phyloP scores from a whole-genome alignment of 78 protist species.

The Dictyostelium discoideum region DNA sequence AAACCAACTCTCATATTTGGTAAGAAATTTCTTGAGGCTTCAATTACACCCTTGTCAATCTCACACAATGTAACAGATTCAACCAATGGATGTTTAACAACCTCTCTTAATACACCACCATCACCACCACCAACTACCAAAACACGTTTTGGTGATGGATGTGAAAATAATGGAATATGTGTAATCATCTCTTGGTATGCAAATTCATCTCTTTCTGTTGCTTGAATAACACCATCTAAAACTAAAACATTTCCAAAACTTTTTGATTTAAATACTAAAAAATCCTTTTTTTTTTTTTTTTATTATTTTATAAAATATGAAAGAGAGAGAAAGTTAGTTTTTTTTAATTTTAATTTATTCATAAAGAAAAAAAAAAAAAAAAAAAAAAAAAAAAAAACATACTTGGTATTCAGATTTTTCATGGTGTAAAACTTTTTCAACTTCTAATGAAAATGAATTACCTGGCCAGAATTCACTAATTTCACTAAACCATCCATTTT shows the following conservation, averaged over 20 bases:
- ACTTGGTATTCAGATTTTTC: conserved; percentile 91
- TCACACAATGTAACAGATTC: conserved; percentile 92
- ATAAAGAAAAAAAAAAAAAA: no score
- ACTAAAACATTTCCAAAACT: conserved; percentile 95
- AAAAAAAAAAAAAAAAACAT: neutral
- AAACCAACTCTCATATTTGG: conserved; percentile 87
- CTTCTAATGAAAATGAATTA: conserved; percentile 88
- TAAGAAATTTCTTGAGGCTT: conserved; percentile 84
- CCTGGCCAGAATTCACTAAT: conserved; percentile 87
- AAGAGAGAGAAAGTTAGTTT: no score
- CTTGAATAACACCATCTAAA: conserved; percentile 96
- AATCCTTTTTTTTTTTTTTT: conserved; percentile 14
- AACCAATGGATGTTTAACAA: conserved; percentile 87
- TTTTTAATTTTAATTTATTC: no score
- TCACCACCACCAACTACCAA: conserved; percentile 99
- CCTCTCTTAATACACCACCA: conserved; percentile 98
- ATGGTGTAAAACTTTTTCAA: conserved; percentile 92
- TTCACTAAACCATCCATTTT: conserved; percentile 89
- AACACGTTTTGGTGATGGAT: conserved; percentile 93
- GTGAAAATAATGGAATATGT: conserved; percentile 93
- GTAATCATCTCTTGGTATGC: conserved; percentile 98
- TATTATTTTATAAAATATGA: no score
- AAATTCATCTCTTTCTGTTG: conserved; percentile 97
- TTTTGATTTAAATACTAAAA: conserved; percentile 85
- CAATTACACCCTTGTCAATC: conserved; percentile 92